These are phyloP conservation scores for Cadophora sp. DNA, from an alignment of 2,329 filamentous ascomycete genomes.

Conservation along the genomic window DNA sequence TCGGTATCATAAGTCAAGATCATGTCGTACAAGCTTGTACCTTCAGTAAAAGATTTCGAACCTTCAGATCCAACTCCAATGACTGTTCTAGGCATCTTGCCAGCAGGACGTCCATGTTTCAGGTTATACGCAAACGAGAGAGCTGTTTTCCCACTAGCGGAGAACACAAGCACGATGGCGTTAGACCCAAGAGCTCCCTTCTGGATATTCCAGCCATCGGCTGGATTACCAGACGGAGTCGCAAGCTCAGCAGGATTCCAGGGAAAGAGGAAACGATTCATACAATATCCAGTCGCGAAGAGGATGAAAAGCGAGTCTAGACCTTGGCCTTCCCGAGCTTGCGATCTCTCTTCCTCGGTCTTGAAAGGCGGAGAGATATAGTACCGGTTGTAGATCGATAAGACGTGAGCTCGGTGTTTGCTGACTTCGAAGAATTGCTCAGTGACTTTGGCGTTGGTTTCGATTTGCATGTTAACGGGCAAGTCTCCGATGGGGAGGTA, in stretches of 20 bases:
- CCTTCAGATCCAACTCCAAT: slow-evolving; percentile 38
- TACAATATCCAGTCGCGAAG: slow-evolving; percentile 36
- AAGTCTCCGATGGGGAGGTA: slow-evolving; percentile 41
- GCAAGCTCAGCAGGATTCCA: slow-evolving; percentile 32
- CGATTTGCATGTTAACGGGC: slow-evolving; percentile 36
- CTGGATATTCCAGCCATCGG: slow-evolving; percentile 34
- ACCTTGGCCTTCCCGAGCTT: slow-evolving; percentile 30
- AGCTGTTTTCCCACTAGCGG: slow-evolving; percentile 39
- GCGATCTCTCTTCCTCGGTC: slow-evolving; percentile 7
- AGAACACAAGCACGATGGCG: slow-evolving; percentile 36
- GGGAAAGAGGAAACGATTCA: slow-evolving; percentile 40
- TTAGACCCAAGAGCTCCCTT: slow-evolving; percentile 33
- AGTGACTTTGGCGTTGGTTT: slow-evolving; percentile 25
- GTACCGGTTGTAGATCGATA: slow-evolving; percentile 42
- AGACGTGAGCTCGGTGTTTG: slow-evolving; percentile 32
- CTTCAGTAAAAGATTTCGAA: slow-evolving; percentile 34
- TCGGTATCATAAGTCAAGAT: slow-evolving; percentile 36
- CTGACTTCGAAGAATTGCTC: slow-evolving; percentile 35
- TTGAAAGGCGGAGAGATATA: slow-evolving; percentile 25
- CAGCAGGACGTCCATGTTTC: slow-evolving; percentile 34
- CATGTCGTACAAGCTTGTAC: slow-evolving; percentile 35
- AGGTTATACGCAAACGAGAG: slow-evolving; percentile 37
- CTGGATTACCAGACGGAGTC: slow-evolving; percentile 24
- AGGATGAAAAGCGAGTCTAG: slow-evolving; percentile 35
- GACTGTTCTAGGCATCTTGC: slow-evolving; percentile 28